These are phyloP conservation scores for Phytopythium cucurbitacearum DNA, from an alignment of 352 stramenopile genomes.

Conservation along the genomic window DNA sequence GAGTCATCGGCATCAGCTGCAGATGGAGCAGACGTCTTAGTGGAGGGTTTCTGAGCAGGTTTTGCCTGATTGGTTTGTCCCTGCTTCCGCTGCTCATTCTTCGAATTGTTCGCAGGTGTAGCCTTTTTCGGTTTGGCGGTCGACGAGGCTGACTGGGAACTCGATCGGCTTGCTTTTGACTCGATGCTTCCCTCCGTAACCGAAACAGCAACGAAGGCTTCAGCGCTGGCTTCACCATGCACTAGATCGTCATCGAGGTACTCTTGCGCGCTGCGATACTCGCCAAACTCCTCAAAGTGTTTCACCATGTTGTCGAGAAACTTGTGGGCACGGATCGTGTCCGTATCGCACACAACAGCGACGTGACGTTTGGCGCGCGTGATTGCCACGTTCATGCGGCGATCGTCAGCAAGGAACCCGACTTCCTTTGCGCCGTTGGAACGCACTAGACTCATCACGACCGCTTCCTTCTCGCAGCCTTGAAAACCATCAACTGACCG, in stretches of 20 bases:
- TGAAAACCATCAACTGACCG: conserved; percentile 97
- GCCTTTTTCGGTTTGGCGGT: conserved; percentile 2
- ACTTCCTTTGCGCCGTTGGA: conserved; percentile 88
- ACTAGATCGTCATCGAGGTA: conserved; percentile 66
- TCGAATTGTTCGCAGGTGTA: conserved; percentile 5
- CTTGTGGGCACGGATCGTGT: conserved; percentile 88
- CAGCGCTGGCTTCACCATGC: conserved; percentile 15
- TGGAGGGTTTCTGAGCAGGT: conserved; percentile 8
- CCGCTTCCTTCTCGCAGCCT: conserved; percentile 96
- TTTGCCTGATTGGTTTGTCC: too few relatives aligned
- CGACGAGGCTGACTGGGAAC: neutral
- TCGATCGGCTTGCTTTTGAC: neutral
- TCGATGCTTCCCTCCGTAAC: neutral
- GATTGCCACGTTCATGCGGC: conserved; percentile 98
- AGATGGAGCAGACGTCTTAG: neutral
- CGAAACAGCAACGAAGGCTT: conserved; percentile 5
- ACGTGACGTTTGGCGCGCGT: conserved; percentile 95
- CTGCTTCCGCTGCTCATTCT: conserved; percentile 9
- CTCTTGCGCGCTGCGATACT: conserved; percentile 86
- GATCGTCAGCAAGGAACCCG: conserved; percentile 95
- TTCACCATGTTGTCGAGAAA: conserved; percentile 90
- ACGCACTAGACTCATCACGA: conserved; percentile 97
- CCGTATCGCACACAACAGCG: conserved; percentile 92
- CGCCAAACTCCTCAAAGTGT: conserved; percentile 93
- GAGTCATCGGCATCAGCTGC: too few relatives aligned